These are phyloP conservation scores for Dryas alaskensis DNA, from an alignment of 306 rosid species.

Conservation along the genomic window DNA sequence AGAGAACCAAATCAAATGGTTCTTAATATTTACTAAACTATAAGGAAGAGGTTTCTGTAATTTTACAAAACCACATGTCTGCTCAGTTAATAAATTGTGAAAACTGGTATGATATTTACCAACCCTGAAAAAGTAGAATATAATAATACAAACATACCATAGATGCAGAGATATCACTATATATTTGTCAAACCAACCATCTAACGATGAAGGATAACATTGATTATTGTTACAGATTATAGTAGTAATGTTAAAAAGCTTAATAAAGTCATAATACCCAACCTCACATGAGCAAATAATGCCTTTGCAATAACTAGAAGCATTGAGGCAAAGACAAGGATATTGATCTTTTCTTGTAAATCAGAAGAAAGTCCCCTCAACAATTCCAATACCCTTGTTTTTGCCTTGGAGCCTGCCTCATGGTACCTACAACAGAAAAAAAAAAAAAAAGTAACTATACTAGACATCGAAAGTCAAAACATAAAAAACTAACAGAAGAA, in stretches of 20 bases:
- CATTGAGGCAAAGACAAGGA: conserved; percentile 83
- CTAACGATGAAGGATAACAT: not conserved
- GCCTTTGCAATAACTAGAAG: conserved; percentile 87
- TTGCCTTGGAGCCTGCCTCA: conserved; percentile 73
- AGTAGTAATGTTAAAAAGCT: not conserved
- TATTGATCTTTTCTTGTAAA: conserved; percentile 65
- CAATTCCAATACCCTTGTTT: conserved; percentile 66
- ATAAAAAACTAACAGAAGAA: not conserved
- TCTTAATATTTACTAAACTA: not conserved
- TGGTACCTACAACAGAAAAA: conserved; percentile 62
- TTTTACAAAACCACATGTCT: not conserved
- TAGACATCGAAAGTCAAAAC: not conserved
- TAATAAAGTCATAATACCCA: conserved; percentile 30
- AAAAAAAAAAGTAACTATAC: not conserved
- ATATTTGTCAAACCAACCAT: not conserved
- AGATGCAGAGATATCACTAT: not conserved
- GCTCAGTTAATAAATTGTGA: not conserved
- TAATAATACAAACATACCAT: not conserved
- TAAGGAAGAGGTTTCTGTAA: not conserved
- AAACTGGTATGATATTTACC: too few species aligned
- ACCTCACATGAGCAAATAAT: conserved; percentile 95
- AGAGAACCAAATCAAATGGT: not conserved
- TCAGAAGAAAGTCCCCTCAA: conserved; percentile 80
- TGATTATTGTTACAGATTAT: not conserved
- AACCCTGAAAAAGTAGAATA: not conserved